A percentile compares a stretch with the other conserved stretches of the same genome.
phyloP scores from a whole-genome alignment of 1,284 basidiomycete genomes.

The Mixia osmundae region DNA sequence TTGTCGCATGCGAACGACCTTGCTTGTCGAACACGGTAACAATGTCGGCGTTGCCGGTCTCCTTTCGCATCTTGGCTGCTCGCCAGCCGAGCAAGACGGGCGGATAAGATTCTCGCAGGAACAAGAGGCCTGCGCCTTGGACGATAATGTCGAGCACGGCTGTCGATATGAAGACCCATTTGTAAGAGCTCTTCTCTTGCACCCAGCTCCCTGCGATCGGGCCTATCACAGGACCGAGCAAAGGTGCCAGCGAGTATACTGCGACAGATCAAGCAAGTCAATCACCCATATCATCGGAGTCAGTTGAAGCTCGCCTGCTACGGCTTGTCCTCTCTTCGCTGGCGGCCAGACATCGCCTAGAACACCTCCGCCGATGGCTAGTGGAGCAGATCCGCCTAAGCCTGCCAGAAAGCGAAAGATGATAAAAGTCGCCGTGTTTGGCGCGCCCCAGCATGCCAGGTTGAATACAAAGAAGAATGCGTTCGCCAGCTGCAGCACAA shows the following conservation, averaged over 20 bases:
- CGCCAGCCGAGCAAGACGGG: constrained; percentile 19
- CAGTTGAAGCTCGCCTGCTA: too few relatives aligned
- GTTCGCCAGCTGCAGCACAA: constrained; percentile 11
- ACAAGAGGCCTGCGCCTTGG: constrained; percentile 27
- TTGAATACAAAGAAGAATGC: constrained; percentile 15
- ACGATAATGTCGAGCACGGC: constrained; percentile 28
- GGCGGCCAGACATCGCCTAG: constrained; percentile 44
- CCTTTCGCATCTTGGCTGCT: constrained; percentile 26
- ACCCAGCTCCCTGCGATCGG: constrained; percentile 30
- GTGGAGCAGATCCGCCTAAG: constrained; percentile 19
- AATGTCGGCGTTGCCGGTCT: constrained; percentile 18
- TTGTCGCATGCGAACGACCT: constrained; percentile 13
- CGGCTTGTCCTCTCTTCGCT: constrained; percentile 41
- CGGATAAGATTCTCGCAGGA: constrained; percentile 20
- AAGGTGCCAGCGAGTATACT: constrained; percentile 34
- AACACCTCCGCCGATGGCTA: constrained; percentile 31
- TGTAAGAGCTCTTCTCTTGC: constrained; percentile 31
- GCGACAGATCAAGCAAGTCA: not conserved
- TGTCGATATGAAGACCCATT: constrained; percentile 36
- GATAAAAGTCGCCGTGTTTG: constrained; percentile 30
- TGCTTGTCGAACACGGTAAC: constrained; percentile 13
- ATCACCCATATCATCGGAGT: constrained; percentile 22
- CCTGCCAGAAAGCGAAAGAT: constrained; percentile 22
- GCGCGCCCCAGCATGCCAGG: constrained; percentile 35
- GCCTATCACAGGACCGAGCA: constrained; percentile 13